A percentile compares a stretch with the other conserved stretches of the same genome.
Conservation (phyloP, 2,329 filamentous ascomycete species). For the Aaosphaeria arxii region DNA sequence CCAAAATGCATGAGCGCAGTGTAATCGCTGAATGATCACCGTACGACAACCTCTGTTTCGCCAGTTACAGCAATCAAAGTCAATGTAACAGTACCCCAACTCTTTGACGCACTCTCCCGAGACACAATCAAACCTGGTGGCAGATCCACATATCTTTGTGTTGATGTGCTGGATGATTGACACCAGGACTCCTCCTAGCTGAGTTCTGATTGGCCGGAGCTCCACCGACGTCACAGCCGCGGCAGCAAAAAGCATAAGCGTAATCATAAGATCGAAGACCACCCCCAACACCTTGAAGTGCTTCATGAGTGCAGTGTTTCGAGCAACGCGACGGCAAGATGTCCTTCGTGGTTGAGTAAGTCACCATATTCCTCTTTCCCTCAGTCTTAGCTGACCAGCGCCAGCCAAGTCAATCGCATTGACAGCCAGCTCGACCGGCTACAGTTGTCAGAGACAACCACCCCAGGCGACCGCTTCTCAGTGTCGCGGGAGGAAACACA, state of each 20-base stretch:
- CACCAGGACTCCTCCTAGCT: not conserved
- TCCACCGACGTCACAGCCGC: constrained; percentile 8
- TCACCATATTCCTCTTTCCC: not conserved
- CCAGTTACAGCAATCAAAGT: too few species aligned
- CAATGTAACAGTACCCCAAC: too few species aligned
- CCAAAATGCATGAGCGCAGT: too few species aligned
- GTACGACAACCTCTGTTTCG: too few species aligned
- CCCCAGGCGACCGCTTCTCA: constrained; percentile 23
- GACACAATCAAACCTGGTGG: too few species aligned
- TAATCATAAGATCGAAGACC: not conserved
- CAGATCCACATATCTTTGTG: too few species aligned
- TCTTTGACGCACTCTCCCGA: too few species aligned
- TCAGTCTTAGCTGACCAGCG: not conserved
- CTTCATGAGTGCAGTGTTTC: too few species aligned
- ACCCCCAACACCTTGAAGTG: constrained; percentile 5
- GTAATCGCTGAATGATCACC: too few species aligned
- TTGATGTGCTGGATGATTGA: too few species aligned
- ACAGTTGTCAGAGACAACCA: constrained; percentile 43
- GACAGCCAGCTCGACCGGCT: constrained; percentile 58
- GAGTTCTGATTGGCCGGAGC: constrained; percentile 7
- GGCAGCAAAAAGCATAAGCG: not conserved
- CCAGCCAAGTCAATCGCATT: constrained; percentile 55
- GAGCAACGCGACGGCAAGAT: constrained; percentile 21
- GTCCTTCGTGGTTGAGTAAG: constrained; percentile 43
- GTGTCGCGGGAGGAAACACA: constrained; percentile 33